Evolutionary conservation across 495 filamentous ascomycete genomes (phyloP).

Genomic region (Hypoxylon lienhwacheense): DNA sequence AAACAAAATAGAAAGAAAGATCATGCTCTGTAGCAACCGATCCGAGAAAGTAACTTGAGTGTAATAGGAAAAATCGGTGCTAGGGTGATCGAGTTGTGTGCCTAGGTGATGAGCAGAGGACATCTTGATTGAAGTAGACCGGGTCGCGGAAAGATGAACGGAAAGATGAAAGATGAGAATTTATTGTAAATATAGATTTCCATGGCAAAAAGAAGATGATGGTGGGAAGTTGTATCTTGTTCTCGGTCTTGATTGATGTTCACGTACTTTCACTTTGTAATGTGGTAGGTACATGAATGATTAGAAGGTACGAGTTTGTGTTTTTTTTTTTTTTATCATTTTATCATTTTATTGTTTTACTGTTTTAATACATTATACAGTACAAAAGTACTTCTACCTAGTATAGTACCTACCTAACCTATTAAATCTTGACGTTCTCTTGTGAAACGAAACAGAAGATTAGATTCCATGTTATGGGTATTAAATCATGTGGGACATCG

Average conservation of each 20-base stretch:
- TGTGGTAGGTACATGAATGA: background rate
- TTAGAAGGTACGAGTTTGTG: too few species aligned
- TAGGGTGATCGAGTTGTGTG: constrained; percentile 29
- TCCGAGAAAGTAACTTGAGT: constrained; percentile 30
- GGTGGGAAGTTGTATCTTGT: constrained; percentile 2
- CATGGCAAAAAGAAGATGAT: constrained; percentile 19
- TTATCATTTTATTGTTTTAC: too few species aligned
- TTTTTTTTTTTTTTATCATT: too few species aligned
- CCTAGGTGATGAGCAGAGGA: constrained; percentile 32
- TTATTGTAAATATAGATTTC: constrained; percentile 8
- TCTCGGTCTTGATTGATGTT: background rate
- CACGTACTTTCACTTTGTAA: too few species aligned
- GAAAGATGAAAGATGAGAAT: constrained; percentile 2
- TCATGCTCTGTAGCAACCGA: constrained; percentile 40
- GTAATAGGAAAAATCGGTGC: constrained; percentile 28
- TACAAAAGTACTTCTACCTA: too few species aligned
- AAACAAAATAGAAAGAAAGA: constrained; percentile 46
- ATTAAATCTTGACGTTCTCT: too few species aligned
- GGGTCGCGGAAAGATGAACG: too few species aligned
- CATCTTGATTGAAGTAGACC: too few species aligned
- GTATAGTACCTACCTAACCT: too few species aligned
- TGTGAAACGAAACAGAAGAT: too few species aligned
- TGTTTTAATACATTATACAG: background rate
- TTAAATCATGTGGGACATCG: too few species aligned
- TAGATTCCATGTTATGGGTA: too few species aligned